Conservation (phyloP, 495 filamentous ascomycete species). For the Tetracladium setigerum region DNA sequence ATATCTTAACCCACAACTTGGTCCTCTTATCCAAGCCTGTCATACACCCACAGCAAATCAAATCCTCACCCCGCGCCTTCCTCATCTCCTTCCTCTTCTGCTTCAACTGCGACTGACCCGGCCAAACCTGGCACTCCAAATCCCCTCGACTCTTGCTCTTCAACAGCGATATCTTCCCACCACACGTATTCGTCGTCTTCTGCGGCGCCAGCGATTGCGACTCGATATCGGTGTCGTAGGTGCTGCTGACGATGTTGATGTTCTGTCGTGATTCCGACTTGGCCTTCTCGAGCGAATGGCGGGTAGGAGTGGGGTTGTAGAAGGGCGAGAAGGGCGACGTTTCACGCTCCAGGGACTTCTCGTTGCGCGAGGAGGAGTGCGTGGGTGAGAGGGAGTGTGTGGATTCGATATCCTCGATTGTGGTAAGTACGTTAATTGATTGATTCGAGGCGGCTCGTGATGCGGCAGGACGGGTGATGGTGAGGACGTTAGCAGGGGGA, state of each 20-base stretch:
- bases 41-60: conserved; percentile 23
- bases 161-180: conserved; percentile 9
- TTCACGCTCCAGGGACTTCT: conserved; percentile 1
- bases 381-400: conserved; percentile 9
- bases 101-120: conserved; percentile 19
- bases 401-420: conserved; percentile 18
- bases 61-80: conserved; percentile 16
- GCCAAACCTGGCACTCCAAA: conserved; percentile 37
- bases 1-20: conserved; percentile 40
- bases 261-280: conserved; percentile 31
- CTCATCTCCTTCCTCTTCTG: conserved; percentile 19
- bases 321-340: conserved; percentile 36
- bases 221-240: conserved; percentile 32
- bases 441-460: conserved; percentile 6
- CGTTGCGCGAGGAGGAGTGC: neutral
- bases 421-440: conserved; percentile 6
- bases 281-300: conserved; percentile 40
- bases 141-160: conserved; percentile 21
- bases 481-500: conserved; percentile 6
- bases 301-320: conserved; percentile 44
- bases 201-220: conserved; percentile 12
- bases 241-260: conserved; percentile 8
- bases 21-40: conserved; percentile 40
- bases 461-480: conserved; percentile 11
- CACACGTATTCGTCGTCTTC: conserved; percentile 16